Evolutionary conservation across 345 rosid genomes (phyloP).

Genomic region (Mercurialis annua): DNA sequence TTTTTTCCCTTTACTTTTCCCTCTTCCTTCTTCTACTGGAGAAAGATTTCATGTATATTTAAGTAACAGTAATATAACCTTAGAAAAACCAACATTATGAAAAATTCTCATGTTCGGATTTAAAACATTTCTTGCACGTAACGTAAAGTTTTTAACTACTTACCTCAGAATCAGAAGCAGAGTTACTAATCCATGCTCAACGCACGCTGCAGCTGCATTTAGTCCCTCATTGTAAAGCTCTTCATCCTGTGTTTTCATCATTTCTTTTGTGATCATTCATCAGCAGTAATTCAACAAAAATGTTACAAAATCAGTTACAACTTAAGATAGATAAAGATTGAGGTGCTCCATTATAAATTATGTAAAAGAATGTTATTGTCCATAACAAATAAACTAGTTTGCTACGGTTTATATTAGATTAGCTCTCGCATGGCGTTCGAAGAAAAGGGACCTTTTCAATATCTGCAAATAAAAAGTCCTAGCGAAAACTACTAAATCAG

Average conservation of each 20-base stretch:
- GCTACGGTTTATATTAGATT: not conserved
- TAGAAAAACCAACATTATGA: not conserved
- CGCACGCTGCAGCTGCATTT: no score
- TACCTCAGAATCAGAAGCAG: not conserved
- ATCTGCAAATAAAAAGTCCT: not conserved
- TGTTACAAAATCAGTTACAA: no score
- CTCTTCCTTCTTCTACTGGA: not conserved
- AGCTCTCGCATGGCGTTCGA: not conserved
- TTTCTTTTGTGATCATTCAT: not conserved
- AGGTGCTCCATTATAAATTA: no score
- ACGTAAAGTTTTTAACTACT: not conserved
- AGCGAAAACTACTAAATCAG: not conserved
- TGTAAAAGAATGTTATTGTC: not conserved
- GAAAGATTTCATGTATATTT: not conserved
- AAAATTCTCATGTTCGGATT: not conserved
- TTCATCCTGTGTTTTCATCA: not conserved
- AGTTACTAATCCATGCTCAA: not conserved
- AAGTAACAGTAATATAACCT: slow-evolving; percentile 13
- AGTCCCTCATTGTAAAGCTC: not conserved
- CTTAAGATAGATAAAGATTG: no score
- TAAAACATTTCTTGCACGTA: not conserved
- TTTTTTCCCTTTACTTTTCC: not conserved
- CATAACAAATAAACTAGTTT: not conserved
- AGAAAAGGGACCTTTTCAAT: not conserved
- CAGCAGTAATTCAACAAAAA: not conserved